These are phyloP conservation scores for Wickerhamiella allomyrinae DNA, from an alignment of 805 yeast genomes.

Conservation along the genomic window DNA sequence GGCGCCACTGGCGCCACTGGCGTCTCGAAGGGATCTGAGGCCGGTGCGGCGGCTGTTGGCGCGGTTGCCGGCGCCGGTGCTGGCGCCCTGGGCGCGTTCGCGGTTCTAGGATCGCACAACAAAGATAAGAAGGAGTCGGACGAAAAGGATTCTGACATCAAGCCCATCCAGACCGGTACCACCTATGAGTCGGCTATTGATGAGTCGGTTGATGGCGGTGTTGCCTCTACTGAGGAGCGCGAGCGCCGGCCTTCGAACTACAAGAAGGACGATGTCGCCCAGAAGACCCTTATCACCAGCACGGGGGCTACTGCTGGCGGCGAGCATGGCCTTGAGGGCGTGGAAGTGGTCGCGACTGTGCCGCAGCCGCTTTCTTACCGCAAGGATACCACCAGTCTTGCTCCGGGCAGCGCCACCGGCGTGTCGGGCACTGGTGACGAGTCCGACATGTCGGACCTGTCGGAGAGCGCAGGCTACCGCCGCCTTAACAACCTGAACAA, in stretches of 20 bases:
- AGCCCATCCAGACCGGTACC: not conserved
- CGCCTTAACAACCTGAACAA: not conserved
- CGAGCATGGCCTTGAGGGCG: not conserved
- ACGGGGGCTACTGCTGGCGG: slow-evolving; percentile 3
- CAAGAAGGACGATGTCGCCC: not conserved
- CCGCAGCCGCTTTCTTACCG: slow-evolving; percentile 1
- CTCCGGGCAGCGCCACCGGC: slow-evolving; percentile 1
- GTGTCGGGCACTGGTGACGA: not conserved
- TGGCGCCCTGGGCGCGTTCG: not conserved
- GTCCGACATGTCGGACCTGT: not conserved
- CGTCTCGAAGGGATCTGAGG: not conserved
- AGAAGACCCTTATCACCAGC: not conserved
- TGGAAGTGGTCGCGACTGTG: not conserved
- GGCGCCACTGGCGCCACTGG: not conserved
- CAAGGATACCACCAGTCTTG: not conserved
- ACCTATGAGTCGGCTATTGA: not conserved
- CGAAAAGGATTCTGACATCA: not conserved
- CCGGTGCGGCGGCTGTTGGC: not conserved
- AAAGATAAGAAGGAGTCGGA: not conserved
- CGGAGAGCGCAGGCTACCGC: not conserved
- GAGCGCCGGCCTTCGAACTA: slow-evolving; percentile 1
- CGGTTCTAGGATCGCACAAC: not conserved
- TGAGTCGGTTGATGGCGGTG: not conserved
- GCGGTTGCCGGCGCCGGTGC: slow-evolving; percentile 2
- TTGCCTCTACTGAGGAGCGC: not conserved